phyloP scores from a whole-genome alignment of 352 stramenopile genomes.

The Aphanomyces cochlioides region DNA sequence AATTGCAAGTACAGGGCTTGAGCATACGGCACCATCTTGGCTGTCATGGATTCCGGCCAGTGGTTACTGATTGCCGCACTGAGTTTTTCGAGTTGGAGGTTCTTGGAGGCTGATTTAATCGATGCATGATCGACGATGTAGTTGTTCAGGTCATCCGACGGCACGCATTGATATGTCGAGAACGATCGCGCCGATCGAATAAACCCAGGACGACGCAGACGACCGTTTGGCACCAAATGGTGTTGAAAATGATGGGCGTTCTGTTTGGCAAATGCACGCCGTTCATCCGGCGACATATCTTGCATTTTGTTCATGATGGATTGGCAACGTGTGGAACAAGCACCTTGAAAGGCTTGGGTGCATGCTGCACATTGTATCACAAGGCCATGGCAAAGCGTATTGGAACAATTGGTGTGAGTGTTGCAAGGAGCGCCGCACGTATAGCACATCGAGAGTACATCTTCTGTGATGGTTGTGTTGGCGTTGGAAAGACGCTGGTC shows the following conservation, averaged over 20 bases:
- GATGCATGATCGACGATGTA: constrained; percentile 31
- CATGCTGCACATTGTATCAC: constrained; percentile 54
- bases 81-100: constrained; percentile 41
- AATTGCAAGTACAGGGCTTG: constrained; percentile 63
- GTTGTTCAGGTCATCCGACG: constrained; percentile 28
- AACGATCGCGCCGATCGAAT: not conserved
- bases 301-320: constrained; percentile 56
- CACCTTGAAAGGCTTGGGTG: constrained; percentile 32
- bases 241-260: constrained; percentile 51
- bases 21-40: constrained; percentile 59
- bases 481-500: constrained; percentile 46
- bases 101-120: constrained; percentile 15
- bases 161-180: constrained; percentile 18
- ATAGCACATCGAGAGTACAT: constrained; percentile 61
- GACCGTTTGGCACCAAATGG: constrained; percentile 27
- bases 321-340: constrained; percentile 46
- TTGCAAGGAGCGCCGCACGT: constrained; percentile 56
- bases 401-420: constrained; percentile 48
- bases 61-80: constrained; percentile 38
- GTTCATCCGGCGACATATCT: constrained; percentile 44
- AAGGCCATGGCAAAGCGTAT: constrained; percentile 52
- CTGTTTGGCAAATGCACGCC: constrained; percentile 54
- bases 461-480: constrained; percentile 41
- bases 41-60: constrained; percentile 41
- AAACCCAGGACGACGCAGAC: not conserved